These are phyloP conservation scores for Vanrija sp. DNA, from an alignment of 1,284 basidiomycete species.

Conservation along the genomic window DNA sequence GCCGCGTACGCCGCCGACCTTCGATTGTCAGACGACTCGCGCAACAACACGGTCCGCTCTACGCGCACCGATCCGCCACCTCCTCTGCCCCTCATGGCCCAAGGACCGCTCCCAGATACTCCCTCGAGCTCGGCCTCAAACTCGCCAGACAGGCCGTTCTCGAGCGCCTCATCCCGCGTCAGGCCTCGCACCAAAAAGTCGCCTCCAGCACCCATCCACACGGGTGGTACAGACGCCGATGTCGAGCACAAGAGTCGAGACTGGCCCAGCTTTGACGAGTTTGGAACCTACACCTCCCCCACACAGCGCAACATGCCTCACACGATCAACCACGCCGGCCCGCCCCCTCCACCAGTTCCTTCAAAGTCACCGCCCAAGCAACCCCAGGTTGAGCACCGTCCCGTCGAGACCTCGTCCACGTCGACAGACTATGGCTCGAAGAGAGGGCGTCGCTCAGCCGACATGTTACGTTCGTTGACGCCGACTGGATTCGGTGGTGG, in stretches of 20 bases:
- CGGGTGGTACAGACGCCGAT: conserved; percentile 2
- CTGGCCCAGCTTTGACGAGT: conserved; percentile 29
- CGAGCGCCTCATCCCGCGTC: no score
- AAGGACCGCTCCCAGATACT: conserved; percentile 9
- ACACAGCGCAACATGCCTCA: not conserved
- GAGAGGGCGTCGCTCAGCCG: not conserved
- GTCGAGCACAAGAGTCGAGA: conserved; percentile 10
- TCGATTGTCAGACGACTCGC: no score
- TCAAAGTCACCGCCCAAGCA: not conserved
- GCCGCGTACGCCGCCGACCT: no score
- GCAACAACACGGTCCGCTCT: not conserved
- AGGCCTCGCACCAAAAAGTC: no score
- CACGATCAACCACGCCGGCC: conserved; percentile 1
- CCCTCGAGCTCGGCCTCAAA: not conserved
- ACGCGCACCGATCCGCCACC: not conserved
- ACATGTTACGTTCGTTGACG: conserved; percentile 3
- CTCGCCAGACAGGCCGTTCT: no score
- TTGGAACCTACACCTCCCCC: conserved; percentile 1
- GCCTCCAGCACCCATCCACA: conserved; percentile 11
- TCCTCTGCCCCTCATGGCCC: conserved; percentile 7
- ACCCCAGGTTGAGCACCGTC: not conserved
- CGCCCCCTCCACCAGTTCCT: not conserved
- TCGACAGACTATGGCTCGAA: not conserved
- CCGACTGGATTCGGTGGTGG: not conserved
- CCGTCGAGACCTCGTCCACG: no score